Evolutionary conservation across 179 eudicot species (phyloP).

Genomic region (Camellia oleifera): DNA sequence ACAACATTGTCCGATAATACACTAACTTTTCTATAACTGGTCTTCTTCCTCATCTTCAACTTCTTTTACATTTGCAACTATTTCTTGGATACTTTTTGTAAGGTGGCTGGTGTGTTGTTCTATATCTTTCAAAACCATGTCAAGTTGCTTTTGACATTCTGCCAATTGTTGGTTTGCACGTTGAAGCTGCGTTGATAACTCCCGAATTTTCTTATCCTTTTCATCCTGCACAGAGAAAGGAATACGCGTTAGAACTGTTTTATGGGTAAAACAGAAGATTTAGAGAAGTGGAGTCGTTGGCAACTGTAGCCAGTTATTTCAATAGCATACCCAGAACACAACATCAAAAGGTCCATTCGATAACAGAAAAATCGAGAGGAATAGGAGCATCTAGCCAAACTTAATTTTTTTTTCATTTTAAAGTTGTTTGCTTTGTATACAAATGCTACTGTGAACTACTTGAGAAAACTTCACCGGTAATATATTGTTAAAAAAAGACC

Average conservation of each 20-base stretch:
- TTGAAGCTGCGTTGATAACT: constrained; percentile 11
- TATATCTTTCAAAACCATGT: constrained; percentile 16
- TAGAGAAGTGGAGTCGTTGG: background rate
- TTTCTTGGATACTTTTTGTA: constrained; percentile 14
- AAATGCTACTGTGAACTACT: background rate
- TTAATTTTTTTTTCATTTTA: background rate
- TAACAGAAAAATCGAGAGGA: background rate
- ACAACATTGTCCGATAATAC: no score
- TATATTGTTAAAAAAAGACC: no score
- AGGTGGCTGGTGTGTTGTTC: constrained; percentile 14
- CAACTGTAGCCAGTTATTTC: background rate
- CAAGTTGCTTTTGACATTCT: constrained; percentile 13
- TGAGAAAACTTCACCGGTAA: no score
- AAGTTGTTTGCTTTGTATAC: background rate
- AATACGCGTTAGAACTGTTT: background rate
- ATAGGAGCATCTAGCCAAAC: background rate
- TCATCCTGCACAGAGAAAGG: constrained; percentile 13
- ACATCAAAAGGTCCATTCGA: background rate
- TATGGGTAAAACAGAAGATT: background rate
- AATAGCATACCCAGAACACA: background rate
- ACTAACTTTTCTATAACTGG: background rate
- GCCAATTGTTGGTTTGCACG: constrained; percentile 13
- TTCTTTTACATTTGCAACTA: constrained; percentile 12
- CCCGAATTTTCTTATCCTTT: constrained; percentile 19
- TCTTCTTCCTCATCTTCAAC: constrained; percentile 14